Evolutionary conservation across 2,329 filamentous ascomycete species (phyloP), one percentile per base, ranked within the genome.

Genomic region (Ophiocordyceps robertsii): DNA sequence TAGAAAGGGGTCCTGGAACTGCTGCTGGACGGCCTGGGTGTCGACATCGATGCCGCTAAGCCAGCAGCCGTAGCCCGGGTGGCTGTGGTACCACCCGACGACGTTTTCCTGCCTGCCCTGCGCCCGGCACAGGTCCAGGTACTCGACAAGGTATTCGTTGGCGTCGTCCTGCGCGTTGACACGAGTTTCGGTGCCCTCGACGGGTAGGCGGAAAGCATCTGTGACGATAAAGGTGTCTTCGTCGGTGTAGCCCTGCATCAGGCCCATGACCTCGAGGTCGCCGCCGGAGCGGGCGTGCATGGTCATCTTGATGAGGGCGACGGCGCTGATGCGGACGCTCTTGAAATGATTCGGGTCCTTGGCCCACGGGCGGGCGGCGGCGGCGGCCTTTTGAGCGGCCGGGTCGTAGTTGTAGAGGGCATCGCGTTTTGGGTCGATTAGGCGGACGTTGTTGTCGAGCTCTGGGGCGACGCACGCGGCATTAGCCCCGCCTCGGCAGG

Each of bases 41-140:
- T 73, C 73, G 41, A 98, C 92, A 59, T 98, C 92, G 62, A 98
- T 96, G 44, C 92, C 92, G 32, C 82, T 89, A 24, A 98, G 74
- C 92, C 92, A 98, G 70, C 92, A 98, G 37, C 92, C 92, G 61
- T 98, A 98, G 24, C 92, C 92, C 0, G 92, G 92, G 60, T 98
- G 92, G 52, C 82, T 90, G 65, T 98, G 92, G 63, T 98, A 98
- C 92, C 92, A 98, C 16, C 92, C 92, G 14, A 98, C 84, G 0
- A 86, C 84, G 60, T 98, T 96, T 64, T 98, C 92, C 59, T 82
- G 70, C 43, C 89, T 69, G 51, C 60, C 87, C 74, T 68, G 84
- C 56, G 89, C 80, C 45, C 90, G 75, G 52, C 82, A 84, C 3
- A 80, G 69, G 52, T 82, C 72, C 27, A 93, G 73, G 58, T 93